Evolutionary conservation across 228 moss, liverwort and hornwort species (phyloP).

Genomic region (Sphagnum magellanicum): DNA sequence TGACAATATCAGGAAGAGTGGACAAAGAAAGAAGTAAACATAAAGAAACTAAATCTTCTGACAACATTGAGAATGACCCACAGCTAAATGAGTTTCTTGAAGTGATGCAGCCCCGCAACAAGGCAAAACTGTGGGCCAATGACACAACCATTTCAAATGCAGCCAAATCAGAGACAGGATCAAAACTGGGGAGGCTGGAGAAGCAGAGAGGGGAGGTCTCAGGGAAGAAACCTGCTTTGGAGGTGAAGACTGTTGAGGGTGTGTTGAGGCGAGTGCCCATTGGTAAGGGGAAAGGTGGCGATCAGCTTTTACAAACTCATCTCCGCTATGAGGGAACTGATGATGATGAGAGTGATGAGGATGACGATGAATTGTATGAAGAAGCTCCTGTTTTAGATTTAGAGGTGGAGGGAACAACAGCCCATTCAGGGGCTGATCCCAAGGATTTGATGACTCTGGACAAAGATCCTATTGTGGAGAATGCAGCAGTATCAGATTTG

Average conservation of each 20-base stretch:
- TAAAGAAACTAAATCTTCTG: slow-evolving; percentile 5
- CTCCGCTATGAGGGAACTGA: slow-evolving; percentile 60
- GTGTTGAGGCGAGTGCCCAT: slow-evolving; percentile 75
- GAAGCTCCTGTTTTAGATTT: slow-evolving; percentile 24
- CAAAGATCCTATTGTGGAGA: slow-evolving; percentile 44
- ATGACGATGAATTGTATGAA: slow-evolving; percentile 44
- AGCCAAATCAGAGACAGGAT: slow-evolving; percentile 13
- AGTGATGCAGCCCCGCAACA: slow-evolving; percentile 86
- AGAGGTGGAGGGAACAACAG: slow-evolving; percentile 5
- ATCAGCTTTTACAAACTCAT: slow-evolving; percentile 65
- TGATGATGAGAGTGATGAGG: slow-evolving; percentile 42
- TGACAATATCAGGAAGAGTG: slow-evolving; percentile 8
- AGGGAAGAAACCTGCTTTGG: slow-evolving; percentile 38
- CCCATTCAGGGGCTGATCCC: slow-evolving; percentile 1
- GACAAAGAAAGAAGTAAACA: slow-evolving; percentile 12
- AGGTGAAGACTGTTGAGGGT: slow-evolving; percentile 68
- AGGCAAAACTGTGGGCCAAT: slow-evolving; percentile 88
- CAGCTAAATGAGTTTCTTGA: slow-evolving; percentile 77
- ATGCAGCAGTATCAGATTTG: slow-evolving; percentile 67
- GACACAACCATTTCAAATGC: slow-evolving; percentile 38
- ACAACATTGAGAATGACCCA: slow-evolving; percentile 48
- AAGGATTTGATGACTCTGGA: slow-evolving; percentile 5
- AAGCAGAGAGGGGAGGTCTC: slow-evolving; percentile 7
- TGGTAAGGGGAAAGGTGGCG: slow-evolving; percentile 71
- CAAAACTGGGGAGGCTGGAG: slow-evolving; percentile 17